phyloP scores from a whole-genome alignment of 345 rosid species.

The Eutrema japonicum region DNA sequence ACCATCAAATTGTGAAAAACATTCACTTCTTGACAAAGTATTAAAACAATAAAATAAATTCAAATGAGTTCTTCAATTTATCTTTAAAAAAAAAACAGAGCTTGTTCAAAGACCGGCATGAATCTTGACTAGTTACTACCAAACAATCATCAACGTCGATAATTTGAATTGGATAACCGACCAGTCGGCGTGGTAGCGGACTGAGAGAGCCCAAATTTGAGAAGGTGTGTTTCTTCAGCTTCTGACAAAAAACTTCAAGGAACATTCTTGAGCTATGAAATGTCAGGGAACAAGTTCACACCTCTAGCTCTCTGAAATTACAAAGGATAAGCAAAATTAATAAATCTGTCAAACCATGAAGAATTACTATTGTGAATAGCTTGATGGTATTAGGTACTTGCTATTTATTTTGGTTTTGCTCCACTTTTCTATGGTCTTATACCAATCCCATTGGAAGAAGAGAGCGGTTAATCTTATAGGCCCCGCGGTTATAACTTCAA shows the following conservation, averaged over 20 bases:
- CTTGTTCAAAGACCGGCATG: constrained; percentile 3
- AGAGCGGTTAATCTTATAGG: constrained; percentile 56
- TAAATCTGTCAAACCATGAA: not conserved
- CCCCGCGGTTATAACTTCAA: constrained; percentile 67
- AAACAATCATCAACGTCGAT: not conserved
- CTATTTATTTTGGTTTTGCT: constrained; percentile 34
- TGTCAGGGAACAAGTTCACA: not conserved
- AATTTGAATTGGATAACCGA: not conserved
- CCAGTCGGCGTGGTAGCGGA: not conserved
- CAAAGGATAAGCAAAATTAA: constrained; percentile 1
- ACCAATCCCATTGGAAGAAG: constrained; percentile 81
- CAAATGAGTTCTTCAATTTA: constrained; percentile 19
- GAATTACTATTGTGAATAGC: not conserved
- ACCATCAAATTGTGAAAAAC: constrained; percentile 8
- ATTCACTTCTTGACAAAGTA: constrained; percentile 1
- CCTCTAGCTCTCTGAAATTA: constrained; percentile 26
- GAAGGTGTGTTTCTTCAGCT: constrained; percentile 5
- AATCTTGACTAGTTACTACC: not conserved
- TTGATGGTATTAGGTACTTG: constrained; percentile 22
- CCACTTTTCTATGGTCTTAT: constrained; percentile 55
- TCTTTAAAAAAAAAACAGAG: not conserved
- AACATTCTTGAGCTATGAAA: not conserved
- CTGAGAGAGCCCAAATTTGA: not conserved
- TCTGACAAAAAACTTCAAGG: not conserved
- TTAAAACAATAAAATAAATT: not conserved